Evolutionary conservation across 2,329 filamentous ascomycete species (phyloP).

Genomic region (Fusarium agapanthi): DNA sequence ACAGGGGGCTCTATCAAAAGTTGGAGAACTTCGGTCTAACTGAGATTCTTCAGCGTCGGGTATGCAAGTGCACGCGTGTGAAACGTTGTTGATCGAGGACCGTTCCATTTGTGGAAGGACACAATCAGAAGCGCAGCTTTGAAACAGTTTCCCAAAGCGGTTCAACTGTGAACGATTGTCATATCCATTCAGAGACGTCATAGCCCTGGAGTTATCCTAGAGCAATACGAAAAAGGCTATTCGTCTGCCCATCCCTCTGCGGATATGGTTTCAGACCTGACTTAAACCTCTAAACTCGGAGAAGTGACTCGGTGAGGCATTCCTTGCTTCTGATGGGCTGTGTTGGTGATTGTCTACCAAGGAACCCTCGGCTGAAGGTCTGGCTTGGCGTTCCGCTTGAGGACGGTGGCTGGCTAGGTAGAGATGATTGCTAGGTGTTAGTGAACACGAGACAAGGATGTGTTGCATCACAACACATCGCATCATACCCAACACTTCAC

Average conservation of each 20-base stretch:
- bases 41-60: conserved; percentile 6
- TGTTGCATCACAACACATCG: conserved; percentile 31
- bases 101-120: background rate
- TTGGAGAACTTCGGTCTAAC: conserved; percentile 15
- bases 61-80: conserved; percentile 22
- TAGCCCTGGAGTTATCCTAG: background rate
- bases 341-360: background rate
- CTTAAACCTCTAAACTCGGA: background rate
- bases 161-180: background rate
- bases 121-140: background rate
- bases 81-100: conserved; percentile 5
- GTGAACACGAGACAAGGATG: conserved; percentile 29
- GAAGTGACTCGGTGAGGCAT: background rate
- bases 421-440: conserved; percentile 1
- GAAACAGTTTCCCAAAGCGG: background rate
- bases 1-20: conserved; percentile 17
- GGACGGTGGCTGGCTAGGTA: conserved; percentile 5
- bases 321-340: background rate
- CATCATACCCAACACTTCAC: conserved; percentile 27
- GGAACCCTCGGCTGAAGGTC: conserved; percentile 11
- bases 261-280: background rate
- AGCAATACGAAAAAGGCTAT: background rate
- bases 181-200: conserved; percentile 6
- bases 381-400: conserved; percentile 22
- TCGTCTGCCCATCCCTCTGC: background rate